A percentile compares a stretch with the other conserved stretches of the same genome.
These are phyloP conservation scores for Paspalum vaginatum DNA, from an alignment of 176 grass and related monocot genomes.

Conservation along the genomic window DNA sequence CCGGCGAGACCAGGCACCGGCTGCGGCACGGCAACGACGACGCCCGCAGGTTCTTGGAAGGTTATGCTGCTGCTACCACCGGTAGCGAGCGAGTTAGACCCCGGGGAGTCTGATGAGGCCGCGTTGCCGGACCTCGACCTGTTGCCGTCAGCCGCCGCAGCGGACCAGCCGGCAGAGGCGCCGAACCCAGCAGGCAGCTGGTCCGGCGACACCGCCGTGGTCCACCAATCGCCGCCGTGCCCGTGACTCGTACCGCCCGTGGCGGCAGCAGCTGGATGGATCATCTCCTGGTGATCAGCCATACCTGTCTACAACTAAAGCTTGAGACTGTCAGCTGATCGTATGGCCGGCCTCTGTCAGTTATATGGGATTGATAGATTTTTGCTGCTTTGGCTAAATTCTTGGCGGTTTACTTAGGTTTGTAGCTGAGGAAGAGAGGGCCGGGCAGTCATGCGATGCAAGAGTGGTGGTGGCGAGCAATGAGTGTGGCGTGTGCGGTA, in stretches of 20 bases:
- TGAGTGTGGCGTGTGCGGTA: conserved; percentile 28
- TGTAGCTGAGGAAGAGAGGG: background rate
- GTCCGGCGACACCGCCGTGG: conserved; percentile 28
- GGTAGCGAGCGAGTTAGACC: conserved; percentile 42
- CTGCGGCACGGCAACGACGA: background rate
- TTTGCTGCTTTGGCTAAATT: conserved; percentile 13
- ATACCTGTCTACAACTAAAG: background rate
- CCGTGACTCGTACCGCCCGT: background rate
- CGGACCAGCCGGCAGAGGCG: conserved; percentile 16
- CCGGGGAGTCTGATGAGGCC: conserved; percentile 32
- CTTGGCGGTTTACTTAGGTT: background rate
- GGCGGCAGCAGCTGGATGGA: conserved; percentile 12
- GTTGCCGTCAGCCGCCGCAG: conserved; percentile 2
- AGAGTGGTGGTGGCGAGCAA: conserved; percentile 37
- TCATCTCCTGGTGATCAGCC: conserved; percentile 48
- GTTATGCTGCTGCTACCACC: conserved; percentile 47
- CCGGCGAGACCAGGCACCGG: background rate
- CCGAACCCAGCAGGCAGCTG: conserved; percentile 12
- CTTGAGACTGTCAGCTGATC: background rate
- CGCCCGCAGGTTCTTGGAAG: conserved; percentile 48
- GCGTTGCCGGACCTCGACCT: conserved; percentile 33
- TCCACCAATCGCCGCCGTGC: conserved; percentile 45
- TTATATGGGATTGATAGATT: background rate
- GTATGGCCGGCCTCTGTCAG: background rate
- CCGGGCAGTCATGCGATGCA: background rate